phyloP scores from a whole-genome alignment of 495 filamentous ascomycete species.

The Penicillium longicatenatum region DNA sequence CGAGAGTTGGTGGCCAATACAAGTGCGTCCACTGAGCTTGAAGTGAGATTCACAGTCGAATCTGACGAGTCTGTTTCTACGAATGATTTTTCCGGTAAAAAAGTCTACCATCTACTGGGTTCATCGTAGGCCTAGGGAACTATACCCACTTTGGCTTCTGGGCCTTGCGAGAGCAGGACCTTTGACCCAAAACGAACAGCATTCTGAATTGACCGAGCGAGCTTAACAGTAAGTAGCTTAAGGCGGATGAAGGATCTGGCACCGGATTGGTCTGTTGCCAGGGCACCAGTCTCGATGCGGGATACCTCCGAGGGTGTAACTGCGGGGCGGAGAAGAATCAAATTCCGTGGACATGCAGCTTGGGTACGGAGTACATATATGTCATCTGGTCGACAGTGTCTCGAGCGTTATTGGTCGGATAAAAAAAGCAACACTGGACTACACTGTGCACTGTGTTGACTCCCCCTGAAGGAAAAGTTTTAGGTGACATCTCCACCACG shows the following conservation, averaged over 20 bases:
- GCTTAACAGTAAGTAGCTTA: background rate
- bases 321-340: background rate
- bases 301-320: background rate
- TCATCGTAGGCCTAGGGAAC: background rate
- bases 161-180: background rate
- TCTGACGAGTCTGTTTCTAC: background rate
- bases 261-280: background rate
- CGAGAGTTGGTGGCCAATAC: background rate
- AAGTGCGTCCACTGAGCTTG: background rate
- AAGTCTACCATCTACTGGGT: no score
- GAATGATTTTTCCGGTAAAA: background rate
- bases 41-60: background rate
- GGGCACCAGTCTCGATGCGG: background rate
- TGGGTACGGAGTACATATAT: background rate
- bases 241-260: background rate
- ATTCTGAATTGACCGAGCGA: background rate
- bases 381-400: no score
- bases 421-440: background rate
- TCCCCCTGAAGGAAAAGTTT: background rate
- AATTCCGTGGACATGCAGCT: background rate
- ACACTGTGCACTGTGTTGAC: background rate
- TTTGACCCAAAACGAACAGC: background rate
- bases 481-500: background rate
- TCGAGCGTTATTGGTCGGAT: background rate
- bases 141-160: background rate